A percentile compares a stretch with the other conserved stretches of the same genome.
Conservation (phyloP, 1,139 yeast genomes). For the Taphrina flavorubra region DNA sequence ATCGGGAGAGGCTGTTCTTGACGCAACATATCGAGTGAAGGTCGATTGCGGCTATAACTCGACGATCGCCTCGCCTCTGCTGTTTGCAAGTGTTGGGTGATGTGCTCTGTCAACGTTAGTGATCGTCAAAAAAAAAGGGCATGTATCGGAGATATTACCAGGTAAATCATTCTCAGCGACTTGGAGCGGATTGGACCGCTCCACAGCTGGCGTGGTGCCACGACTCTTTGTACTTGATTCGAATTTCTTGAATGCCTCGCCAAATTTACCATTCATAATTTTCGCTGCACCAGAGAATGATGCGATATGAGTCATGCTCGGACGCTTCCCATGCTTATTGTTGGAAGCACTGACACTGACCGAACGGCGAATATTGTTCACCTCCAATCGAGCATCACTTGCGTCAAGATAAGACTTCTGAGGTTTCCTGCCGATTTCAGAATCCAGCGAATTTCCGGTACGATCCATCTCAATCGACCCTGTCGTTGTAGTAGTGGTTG, state of each 20-base stretch:
- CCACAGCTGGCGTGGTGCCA: slow-evolving; percentile 15
- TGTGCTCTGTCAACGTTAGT: slow-evolving; percentile 20
- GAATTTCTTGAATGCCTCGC: slow-evolving; percentile 46
- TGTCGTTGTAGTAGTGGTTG: slow-evolving; percentile 50
- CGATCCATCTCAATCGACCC: slow-evolving; percentile 18
- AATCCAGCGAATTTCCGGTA: slow-evolving; percentile 40
- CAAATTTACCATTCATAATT: slow-evolving; percentile 45
- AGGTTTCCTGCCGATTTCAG: slow-evolving; percentile 37
- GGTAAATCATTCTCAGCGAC: slow-evolving; percentile 37
- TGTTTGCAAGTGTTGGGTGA: slow-evolving; percentile 26
- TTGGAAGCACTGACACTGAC: slow-evolving; percentile 28
- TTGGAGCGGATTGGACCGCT: slow-evolving; percentile 28
- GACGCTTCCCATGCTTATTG: slow-evolving; percentile 43
- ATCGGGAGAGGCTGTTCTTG: background rate
- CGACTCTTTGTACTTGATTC: slow-evolving; percentile 36
- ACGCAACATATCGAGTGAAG: slow-evolving; percentile 6
- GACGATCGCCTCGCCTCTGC: slow-evolving; percentile 33
- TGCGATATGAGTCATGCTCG: slow-evolving; percentile 42
- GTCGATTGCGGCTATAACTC: slow-evolving; percentile 25
- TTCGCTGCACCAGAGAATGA: slow-evolving; percentile 39
- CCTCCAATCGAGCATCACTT: slow-evolving; percentile 2
- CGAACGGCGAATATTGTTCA: slow-evolving; percentile 8
- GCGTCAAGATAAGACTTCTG: slow-evolving; percentile 19
- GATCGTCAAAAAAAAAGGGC: background rate
- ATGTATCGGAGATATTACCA: background rate